Base-by-base conservation (phyloP, 805 yeast genomes). In the Wickerhamomyces canadensis region DNA sequence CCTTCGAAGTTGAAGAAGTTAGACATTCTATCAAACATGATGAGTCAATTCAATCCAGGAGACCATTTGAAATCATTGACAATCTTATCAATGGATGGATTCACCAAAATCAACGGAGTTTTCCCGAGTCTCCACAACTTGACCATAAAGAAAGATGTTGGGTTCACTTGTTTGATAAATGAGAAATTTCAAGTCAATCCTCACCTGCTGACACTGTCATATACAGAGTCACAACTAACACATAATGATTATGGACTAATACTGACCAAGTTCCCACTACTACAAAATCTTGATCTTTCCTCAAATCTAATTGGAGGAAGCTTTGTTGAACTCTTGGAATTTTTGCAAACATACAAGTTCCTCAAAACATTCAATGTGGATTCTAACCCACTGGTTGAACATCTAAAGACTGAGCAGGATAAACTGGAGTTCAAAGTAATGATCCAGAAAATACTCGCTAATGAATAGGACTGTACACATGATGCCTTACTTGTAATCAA, bases 261-360 rank as follows among this genome's bases (percentile, higher is more conserved):
- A 4, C 10, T n/a, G 2, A 7, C 17, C 7, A 43, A 40, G 18
- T 43, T 43, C 19, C 44, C 42, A 19, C 4, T 34, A 16, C 18
- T 43, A 19, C 25, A 38, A 9, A 33, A 29, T 4, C 34, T 43
- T 12, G 40, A 43, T 16, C n/a, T 43, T 13, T 22, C 28, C 3
- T 33, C 35, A 18, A 43, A 43, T 25, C 15, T 35, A 15, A 35
- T 43, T 14, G 33, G 26, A 23, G 47, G 47, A 12, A 40, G 23
- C 15, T 43, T 43, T 23, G 19, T 14, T 12, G 21, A 30, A 9
- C 16, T 43, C 9, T 27, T 27, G 15, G 26, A 32, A 11, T 43
- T 40, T 22, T 23, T 43, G n/a, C 17, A 28, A 30, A 9, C 33
- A 34, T 30, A n/a, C 27, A 13, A 37, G 15, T 16, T n/a, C 4